These are phyloP conservation scores for Bacidia gigantensis DNA, from an alignment of 495 filamentous ascomycete species.

Conservation along the genomic window DNA sequence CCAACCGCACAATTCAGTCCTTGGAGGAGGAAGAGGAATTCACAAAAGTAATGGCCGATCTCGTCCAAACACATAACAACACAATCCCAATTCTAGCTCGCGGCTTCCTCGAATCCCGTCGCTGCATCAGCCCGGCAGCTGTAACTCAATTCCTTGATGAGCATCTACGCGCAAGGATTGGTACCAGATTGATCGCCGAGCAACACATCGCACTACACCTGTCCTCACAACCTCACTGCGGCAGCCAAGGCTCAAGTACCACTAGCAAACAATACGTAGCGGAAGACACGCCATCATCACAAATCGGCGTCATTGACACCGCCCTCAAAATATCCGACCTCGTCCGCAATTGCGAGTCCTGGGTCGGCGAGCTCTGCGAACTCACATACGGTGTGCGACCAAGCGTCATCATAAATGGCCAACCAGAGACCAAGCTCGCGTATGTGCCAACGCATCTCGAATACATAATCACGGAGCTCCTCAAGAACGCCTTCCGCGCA, in stretches of 20 bases:
- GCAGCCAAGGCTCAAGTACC: constrained; percentile 31
- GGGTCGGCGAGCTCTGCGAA: constrained; percentile 92
- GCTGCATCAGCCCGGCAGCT: constrained; percentile 65
- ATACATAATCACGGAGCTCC: constrained; percentile 88
- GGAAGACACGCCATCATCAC: constrained; percentile 31
- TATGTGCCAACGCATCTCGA: constrained; percentile 91
- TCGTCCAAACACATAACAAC: constrained; percentile 84
- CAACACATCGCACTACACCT: constrained; percentile 92
- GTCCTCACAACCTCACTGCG: constrained; percentile 56
- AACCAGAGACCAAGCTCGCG: constrained; percentile 68
- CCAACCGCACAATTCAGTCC: constrained; percentile 58
- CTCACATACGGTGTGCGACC: constrained; percentile 87
- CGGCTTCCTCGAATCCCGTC: constrained; percentile 81
- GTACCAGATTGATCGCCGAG: constrained; percentile 86
- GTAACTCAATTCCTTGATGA: constrained; percentile 88
- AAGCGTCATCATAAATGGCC: constrained; percentile 63
- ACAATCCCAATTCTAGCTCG: constrained; percentile 87
- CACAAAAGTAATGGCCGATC: constrained; percentile 79
- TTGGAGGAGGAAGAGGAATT: constrained; percentile 82
- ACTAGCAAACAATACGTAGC: neutral
- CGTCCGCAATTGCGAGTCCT: constrained; percentile 67
- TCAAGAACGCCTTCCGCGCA: constrained; percentile 94
- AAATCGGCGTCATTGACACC: constrained; percentile 96
- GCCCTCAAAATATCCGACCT: constrained; percentile 68
- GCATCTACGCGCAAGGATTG: constrained; percentile 85